Base-by-base conservation (phyloP, 768 basidiomycete species). In the Stropharia rugosoannulata region DNA sequence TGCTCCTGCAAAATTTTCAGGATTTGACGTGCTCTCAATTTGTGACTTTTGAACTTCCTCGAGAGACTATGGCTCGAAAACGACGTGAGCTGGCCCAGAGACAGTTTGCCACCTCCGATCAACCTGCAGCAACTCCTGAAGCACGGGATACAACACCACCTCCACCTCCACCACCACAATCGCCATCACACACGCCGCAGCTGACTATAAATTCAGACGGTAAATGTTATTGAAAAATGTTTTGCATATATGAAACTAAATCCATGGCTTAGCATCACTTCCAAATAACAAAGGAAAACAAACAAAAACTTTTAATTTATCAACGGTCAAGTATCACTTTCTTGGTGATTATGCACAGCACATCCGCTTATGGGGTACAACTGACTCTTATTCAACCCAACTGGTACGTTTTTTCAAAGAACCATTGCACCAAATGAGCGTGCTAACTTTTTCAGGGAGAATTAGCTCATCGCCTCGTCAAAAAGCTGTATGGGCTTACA, bases 311-410 rank as follows among this genome's bases (percentile, higher is more conserved):
- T 62, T 67, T 27, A 75, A 69, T 41, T 55, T 74, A 1, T 36
- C 44, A 0, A 74, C 71, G 0, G 73, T 70, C 63, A 79, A 77
- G 49, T 64, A 68, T 2, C 76, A 77, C 59, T 54, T 68, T 0
- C 66, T 77, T 1, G 73, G 70, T 0, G 69, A 77, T 51, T 72
- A 73, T 45, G 61, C 61, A 0, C 4, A 32, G 7, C n/a, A 42
- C 29, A 44, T 52, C 10, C 51, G 51, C 42, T 41, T 10, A 4
- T 43, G 25, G 29, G 51, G 51, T 2, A 44, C 41, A 12, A 44
- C 51, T 1, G 41, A 52, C 12, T 42, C 19, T 5, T 51, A 27
- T 40, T 40, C 39, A 35, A 40, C 50, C 1, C 37, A 41, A 25
- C 15, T 51, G 39, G 37, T 51, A 16, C 15, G 49, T 22, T 15